A percentile compares a stretch with the other conserved stretches of the same genome.
Conservation (phyloP, 169 alveolate species). For the Eimeria praecox region DNA sequence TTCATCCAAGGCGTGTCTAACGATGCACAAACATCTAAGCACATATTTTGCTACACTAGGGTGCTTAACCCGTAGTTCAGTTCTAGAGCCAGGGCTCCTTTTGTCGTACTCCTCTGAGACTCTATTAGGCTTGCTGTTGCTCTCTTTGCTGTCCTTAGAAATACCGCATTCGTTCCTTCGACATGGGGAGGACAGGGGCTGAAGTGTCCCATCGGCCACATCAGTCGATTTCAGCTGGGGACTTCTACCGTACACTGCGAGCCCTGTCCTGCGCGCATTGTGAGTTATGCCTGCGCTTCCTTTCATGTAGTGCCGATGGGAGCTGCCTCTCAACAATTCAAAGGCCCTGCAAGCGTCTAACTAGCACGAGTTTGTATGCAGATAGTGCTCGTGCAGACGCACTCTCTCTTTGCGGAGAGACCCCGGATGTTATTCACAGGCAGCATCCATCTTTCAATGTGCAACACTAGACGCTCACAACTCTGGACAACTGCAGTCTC, state of each 20-base stretch:
- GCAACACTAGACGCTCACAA: not conserved
- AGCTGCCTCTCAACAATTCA: not conserved
- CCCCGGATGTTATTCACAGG: not conserved
- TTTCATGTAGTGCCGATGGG: not conserved
- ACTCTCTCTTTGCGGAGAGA: not conserved
- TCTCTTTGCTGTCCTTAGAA: constrained; percentile 12
- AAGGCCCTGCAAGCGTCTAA: not conserved
- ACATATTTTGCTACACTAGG: not conserved
- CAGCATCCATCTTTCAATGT: not conserved
- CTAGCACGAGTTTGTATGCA: not conserved
- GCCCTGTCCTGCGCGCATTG: constrained; percentile 29
- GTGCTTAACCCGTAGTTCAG: not conserved
- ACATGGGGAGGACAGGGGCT: not conserved
- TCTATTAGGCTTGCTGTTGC: not conserved
- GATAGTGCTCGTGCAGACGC: not conserved
- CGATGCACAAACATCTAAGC: not conserved
- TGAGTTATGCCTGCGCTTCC: not conserved
- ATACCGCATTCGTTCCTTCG: not conserved
- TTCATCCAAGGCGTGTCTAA: not conserved
- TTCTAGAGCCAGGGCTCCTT: not conserved
- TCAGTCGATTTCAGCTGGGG: not conserved
- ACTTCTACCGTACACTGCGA: constrained; percentile 16
- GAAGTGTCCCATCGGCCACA: not conserved
- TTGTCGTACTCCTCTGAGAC: not conserved
- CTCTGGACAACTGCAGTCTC: not conserved